phyloP scores from a whole-genome alignment of 108 stramenopile genomes.

The Pseudonitzschia pungens region DNA sequence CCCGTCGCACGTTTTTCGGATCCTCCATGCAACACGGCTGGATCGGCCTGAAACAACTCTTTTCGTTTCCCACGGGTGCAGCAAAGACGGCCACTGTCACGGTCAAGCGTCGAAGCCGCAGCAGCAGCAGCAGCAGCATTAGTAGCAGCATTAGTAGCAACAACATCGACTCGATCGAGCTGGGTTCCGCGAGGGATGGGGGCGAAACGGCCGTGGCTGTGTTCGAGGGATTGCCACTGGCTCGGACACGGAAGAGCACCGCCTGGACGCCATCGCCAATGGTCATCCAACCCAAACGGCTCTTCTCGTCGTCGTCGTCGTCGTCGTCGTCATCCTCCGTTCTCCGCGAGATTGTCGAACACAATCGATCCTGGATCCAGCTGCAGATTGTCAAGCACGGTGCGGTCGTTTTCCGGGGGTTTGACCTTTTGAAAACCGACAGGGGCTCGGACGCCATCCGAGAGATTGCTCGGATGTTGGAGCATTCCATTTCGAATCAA shows the following conservation, averaged over 20 bases:
- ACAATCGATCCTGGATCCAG: slow-evolving; percentile 40
- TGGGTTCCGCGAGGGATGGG: no score
- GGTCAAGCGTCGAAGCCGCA: neutral
- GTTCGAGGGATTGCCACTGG: neutral
- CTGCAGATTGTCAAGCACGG: slow-evolving; percentile 41
- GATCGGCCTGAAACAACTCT: slow-evolving; percentile 1
- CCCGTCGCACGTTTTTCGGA: no score
- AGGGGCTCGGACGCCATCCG: slow-evolving; percentile 1
- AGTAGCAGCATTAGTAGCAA: neutral
- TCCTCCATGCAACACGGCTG: neutral
- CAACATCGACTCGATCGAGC: neutral
- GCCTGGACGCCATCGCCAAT: neutral
- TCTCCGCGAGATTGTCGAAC: slow-evolving; percentile 17
- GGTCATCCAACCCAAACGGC: neutral
- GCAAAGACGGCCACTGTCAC: no score
- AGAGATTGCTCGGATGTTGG: neutral
- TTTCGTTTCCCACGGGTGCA: neutral
- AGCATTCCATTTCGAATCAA: neutral
- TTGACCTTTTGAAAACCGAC: slow-evolving; percentile 26
- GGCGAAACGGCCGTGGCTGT: neutral
- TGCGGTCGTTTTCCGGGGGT: slow-evolving; percentile 52
- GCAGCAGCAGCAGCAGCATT: neutral
- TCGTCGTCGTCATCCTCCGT: neutral
- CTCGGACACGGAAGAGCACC: neutral
- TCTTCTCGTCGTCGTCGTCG: neutral